These are phyloP conservation scores for Ophiocordyceps australis DNA, from an alignment of 2,329 filamentous ascomycete species.

Conservation along the genomic window DNA sequence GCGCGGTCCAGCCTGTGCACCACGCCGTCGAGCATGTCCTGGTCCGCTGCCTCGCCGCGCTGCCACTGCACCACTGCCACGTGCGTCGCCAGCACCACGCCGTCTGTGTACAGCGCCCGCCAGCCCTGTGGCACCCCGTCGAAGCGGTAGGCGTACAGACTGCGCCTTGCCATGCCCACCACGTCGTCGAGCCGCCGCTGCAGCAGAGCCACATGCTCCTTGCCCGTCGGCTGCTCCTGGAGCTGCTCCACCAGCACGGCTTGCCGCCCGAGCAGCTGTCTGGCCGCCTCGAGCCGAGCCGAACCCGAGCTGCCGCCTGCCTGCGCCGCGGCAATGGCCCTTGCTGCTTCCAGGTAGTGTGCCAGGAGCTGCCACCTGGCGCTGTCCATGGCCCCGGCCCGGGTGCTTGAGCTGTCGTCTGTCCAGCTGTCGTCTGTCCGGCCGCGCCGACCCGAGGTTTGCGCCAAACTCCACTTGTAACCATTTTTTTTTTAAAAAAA, in stretches of 20 bases:
- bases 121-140: slow-evolving; percentile 48
- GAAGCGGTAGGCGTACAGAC: slow-evolving; percentile 53
- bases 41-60: neutral
- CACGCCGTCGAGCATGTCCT: slow-evolving; percentile 27
- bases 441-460: too few relatives aligned
- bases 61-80: slow-evolving; percentile 9
- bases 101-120: slow-evolving; percentile 55
- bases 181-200: slow-evolving; percentile 33
- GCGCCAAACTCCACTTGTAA: too few relatives aligned
- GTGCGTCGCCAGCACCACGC: slow-evolving; percentile 44
- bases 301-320: too few relatives aligned
- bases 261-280: slow-evolving; percentile 11
- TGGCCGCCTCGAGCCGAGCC: too few relatives aligned
- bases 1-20: slow-evolving; percentile 57
- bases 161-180: slow-evolving; percentile 39
- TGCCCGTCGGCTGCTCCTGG: slow-evolving; percentile 4
- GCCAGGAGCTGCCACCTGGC: slow-evolving; percentile 6
- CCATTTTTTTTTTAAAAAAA: too few relatives aligned
- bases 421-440: too few relatives aligned
- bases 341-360: slow-evolving; percentile 8
- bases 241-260: slow-evolving; percentile 8
- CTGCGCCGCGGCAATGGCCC: slow-evolving; percentile 3
- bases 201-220: slow-evolving; percentile 8
- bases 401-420: neutral
- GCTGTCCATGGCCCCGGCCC: slow-evolving; percentile 4